Percentiles rank a stretch among this genome's conserved stretches.
phyloP scores from a whole-genome alignment of 129 eudicot genomes.

The Scalesia atractyloides region DNA sequence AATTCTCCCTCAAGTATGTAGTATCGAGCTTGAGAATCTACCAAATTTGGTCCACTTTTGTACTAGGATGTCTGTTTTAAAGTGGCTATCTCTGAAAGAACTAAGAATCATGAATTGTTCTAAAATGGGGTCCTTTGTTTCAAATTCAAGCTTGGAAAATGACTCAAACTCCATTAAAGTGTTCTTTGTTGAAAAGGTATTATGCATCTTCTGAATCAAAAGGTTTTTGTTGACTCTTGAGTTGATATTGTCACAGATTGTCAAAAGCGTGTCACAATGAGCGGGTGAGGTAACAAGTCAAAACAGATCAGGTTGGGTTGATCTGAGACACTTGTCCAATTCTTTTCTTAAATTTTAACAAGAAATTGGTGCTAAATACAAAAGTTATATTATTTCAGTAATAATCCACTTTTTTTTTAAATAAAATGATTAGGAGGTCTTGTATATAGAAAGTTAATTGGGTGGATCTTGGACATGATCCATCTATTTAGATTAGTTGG shows the following conservation, averaged over 20 bases:
- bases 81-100: slow-evolving; percentile 42
- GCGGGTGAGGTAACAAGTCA: slow-evolving; percentile 5
- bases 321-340: slow-evolving; percentile 7
- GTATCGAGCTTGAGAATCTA: slow-evolving; percentile 44
- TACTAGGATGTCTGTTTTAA: slow-evolving; percentile 21
- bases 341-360: neutral
- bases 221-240: slow-evolving; percentile 4
- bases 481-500: slow-evolving; percentile 11
- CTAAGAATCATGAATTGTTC: slow-evolving; percentile 33
- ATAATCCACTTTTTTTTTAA: neutral
- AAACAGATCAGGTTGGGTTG: slow-evolving; percentile 4
- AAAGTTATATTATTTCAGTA: neutral
- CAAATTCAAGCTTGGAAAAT: slow-evolving; percentile 34
- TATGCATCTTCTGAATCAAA: slow-evolving; percentile 1
- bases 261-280: slow-evolving; percentile 2
- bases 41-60: slow-evolving; percentile 38
- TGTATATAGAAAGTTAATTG: neutral
- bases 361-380: neutral
- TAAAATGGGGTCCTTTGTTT: slow-evolving; percentile 34
- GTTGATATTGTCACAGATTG: neutral
- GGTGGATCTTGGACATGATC: neutral
- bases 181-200: slow-evolving; percentile 42
- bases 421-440: neutral
- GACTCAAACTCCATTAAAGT: slow-evolving; percentile 20
- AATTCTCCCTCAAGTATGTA: slow-evolving; percentile 36